Conservation (phyloP, 192 early-diverging fungal genomes). For the Coemansia guatemalensis region DNA sequence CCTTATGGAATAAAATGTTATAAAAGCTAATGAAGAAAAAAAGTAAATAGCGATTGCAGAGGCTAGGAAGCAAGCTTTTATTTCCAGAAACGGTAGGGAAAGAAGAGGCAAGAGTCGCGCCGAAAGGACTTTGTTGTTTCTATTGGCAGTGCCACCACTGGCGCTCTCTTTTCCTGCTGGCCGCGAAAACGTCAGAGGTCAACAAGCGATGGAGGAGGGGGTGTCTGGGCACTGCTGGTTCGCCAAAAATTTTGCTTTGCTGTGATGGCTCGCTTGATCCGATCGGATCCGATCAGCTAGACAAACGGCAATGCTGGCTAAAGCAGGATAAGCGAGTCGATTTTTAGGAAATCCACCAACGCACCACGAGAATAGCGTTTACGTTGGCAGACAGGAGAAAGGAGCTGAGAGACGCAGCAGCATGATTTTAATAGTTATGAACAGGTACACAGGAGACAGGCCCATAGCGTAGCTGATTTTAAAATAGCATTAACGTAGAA, state of each 20-base stretch:
- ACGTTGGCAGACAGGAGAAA: too few relatives aligned
- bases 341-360: too few relatives aligned
- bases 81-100: not conserved
- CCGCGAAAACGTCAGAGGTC: not conserved
- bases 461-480: too few relatives aligned
- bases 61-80: not conserved
- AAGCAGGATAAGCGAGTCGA: too few relatives aligned
- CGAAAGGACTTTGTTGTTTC: not conserved
- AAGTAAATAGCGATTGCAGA: constrained; percentile 7
- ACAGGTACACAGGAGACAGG: too few relatives aligned
- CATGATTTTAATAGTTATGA: too few relatives aligned
- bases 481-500: too few relatives aligned
- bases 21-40: constrained; percentile 3
- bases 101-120: not conserved
- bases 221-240: constrained; percentile 9
- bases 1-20: constrained; percentile 10
- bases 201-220: constrained; percentile 9
- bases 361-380: too few relatives aligned
- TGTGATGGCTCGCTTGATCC: constrained; percentile 10
- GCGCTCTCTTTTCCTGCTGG: not conserved
- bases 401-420: too few relatives aligned
- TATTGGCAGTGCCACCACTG: not conserved
- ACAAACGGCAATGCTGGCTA: too few relatives aligned
- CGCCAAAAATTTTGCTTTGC: constrained; percentile 11
- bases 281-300: constrained; percentile 4